phyloP scores from a whole-genome alignment of 305 asterid genomes.

The Coffea humblotiana region DNA sequence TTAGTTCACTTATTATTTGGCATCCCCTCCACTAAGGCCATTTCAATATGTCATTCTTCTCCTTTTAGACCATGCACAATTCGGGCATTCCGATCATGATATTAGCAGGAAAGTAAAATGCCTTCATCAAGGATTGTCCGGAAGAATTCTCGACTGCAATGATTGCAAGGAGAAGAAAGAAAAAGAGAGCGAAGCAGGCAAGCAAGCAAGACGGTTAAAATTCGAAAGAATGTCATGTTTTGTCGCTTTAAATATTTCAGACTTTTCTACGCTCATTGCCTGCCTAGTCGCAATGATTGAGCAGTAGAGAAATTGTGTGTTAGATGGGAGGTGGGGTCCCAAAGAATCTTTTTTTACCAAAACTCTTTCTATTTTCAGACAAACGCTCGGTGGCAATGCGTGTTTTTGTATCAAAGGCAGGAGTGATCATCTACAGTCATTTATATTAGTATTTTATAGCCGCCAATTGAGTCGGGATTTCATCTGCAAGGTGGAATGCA shows the following conservation, averaged over 20 bases:
- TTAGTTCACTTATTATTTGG: neutral
- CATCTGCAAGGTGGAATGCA: neutral
- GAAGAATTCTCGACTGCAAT: constrained; percentile 7
- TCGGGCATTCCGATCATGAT: neutral
- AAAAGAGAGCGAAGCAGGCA: neutral
- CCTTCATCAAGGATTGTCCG: neutral
- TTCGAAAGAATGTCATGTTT: neutral
- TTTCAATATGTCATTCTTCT: neutral
- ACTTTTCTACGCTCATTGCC: neutral
- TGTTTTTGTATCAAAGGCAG: neutral
- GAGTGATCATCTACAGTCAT: neutral
- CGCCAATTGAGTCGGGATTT: neutral
- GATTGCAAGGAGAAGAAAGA: constrained; percentile 4
- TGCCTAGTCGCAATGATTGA: constrained; percentile 26
- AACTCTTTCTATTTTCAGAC: neutral
- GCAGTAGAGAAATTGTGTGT: constrained; percentile 8
- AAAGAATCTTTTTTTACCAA: constrained; percentile 30
- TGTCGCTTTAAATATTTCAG: neutral
- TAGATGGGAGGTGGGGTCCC: constrained; percentile 19
- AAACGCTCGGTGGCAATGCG: neutral
- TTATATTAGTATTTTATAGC: neutral
- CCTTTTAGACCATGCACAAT: neutral
- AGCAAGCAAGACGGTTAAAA: neutral
- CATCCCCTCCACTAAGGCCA: neutral
- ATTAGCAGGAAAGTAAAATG: neutral